phyloP scores from a whole-genome alignment of 2,329 filamentous ascomycete genomes.

The Cladophialophora yegresii region DNA sequence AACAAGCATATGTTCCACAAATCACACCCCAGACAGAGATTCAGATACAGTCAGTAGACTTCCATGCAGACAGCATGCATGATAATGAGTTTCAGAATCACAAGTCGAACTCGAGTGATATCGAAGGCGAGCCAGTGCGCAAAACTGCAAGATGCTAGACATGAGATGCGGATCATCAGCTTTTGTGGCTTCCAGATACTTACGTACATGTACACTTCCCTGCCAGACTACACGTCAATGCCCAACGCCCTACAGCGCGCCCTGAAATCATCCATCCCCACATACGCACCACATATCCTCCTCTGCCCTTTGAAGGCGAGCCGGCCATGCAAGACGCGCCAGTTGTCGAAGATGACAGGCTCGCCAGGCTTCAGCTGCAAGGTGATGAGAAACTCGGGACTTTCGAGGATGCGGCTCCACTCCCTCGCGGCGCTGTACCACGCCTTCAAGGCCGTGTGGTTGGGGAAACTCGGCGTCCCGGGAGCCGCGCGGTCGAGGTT shows the following conservation, averaged over 20 bases:
- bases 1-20: no score
- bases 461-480: slow-evolving; percentile 56
- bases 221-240: slow-evolving; percentile 11
- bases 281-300: slow-evolving; percentile 87
- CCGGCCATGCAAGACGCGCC: slow-evolving; percentile 87
- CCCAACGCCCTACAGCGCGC: slow-evolving; percentile 28
- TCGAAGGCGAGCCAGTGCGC: not conserved
- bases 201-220: not conserved
- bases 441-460: slow-evolving; percentile 42
- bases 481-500: slow-evolving; percentile 76
- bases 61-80: not conserved
- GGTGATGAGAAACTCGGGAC: slow-evolving; percentile 70
- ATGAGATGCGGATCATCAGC: not conserved
- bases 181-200: not conserved
- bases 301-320: slow-evolving; percentile 79
- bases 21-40: no score
- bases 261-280: slow-evolving; percentile 50
- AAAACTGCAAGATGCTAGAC: not conserved
- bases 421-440: slow-evolving; percentile 83
- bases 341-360: slow-evolving; percentile 90
- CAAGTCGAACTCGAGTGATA: not conserved
- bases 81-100: no score
- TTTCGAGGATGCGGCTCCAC: slow-evolving; percentile 70
- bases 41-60: no score
- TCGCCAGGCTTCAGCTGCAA: slow-evolving; percentile 77